Conservation (phyloP, 805 yeast genomes). For the Candida pseudoglaebosa region DNA sequence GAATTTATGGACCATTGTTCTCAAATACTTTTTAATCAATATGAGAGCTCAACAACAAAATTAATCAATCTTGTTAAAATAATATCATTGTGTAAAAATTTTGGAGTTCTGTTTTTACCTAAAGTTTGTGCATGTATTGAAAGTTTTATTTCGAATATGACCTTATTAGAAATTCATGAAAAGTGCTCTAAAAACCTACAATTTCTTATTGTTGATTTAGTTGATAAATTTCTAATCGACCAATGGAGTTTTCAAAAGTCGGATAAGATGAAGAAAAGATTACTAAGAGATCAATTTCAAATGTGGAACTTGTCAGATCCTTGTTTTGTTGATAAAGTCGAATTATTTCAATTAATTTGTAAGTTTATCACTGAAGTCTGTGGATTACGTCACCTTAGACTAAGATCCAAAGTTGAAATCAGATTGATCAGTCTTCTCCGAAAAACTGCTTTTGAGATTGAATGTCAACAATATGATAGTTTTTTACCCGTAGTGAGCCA, state of each 20-base stretch:
- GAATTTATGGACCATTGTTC: background rate
- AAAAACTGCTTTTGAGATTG: conserved; percentile 10
- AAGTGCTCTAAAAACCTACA: conserved; percentile 17
- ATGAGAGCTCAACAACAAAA: conserved; percentile 2
- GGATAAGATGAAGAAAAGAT: conserved; percentile 13
- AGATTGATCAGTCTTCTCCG: conserved; percentile 16
- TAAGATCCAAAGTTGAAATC: conserved; percentile 9
- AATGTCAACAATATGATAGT: conserved; percentile 27
- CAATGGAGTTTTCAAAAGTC: conserved; percentile 8
- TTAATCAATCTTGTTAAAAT: conserved; percentile 11
- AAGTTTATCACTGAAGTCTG: conserved; percentile 28
- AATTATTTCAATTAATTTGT: conserved; percentile 29
- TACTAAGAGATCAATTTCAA: conserved; percentile 19
- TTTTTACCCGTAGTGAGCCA: conserved; percentile 32
- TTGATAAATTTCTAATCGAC: conserved; percentile 11
- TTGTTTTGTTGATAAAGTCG: conserved; percentile 22
- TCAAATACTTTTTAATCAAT: background rate
- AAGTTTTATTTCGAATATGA: conserved; percentile 36
- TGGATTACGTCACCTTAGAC: conserved; percentile 6
- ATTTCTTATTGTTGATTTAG: conserved; percentile 34
- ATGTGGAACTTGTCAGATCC: conserved; percentile 33
- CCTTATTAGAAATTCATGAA: conserved; percentile 26
- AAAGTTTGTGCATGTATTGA: conserved; percentile 38
- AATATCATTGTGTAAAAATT: conserved; percentile 23
- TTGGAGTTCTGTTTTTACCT: conserved; percentile 29